Conservation (phyloP, 139 green algal species). For the Astrephomene gubernaculifera region DNA sequence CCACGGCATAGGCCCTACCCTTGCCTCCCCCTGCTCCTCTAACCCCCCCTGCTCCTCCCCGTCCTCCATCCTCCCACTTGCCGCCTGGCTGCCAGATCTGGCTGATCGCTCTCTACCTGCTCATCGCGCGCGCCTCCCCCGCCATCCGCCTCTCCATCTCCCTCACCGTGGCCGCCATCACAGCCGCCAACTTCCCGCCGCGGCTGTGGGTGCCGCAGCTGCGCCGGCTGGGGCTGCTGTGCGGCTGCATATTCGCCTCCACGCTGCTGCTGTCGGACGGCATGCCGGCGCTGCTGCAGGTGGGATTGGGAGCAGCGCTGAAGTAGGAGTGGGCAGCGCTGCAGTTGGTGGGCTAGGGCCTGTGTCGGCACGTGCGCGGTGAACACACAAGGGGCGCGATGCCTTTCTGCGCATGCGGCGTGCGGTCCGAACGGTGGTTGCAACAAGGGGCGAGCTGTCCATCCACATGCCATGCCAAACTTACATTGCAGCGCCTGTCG, state of each 20-base stretch:
- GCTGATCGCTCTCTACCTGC: constrained; percentile 78
- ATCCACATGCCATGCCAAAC: too few species aligned
- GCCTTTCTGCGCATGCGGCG: too few species aligned
- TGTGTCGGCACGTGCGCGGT: neutral
- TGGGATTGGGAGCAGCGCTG: neutral
- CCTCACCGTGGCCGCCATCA: constrained; percentile 53
- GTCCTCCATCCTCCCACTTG: too few species aligned
- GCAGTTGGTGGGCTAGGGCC: neutral
- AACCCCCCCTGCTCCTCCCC: too few species aligned
- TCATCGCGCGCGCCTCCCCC: constrained; percentile 66
- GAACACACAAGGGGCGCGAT: too few species aligned
- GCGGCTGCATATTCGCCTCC: constrained; percentile 70
- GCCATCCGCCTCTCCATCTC: constrained; percentile 59
- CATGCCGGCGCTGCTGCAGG: constrained; percentile 74
- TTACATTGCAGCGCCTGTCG: too few species aligned
- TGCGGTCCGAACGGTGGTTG: too few species aligned
- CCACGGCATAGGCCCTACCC: too few species aligned
- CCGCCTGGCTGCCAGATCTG: too few species aligned
- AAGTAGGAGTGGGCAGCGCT: neutral
- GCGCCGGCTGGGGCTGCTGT: constrained; percentile 66
- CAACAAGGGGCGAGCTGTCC: too few species aligned
- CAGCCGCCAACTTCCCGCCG: constrained; percentile 60
- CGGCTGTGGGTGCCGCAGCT: constrained; percentile 78
- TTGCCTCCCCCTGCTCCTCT: too few species aligned
- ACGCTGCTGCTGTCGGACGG: constrained; percentile 70